Conservation (phyloP, 2,329 filamentous ascomycete genomes). For the Colletotrichum costaricense region DNA sequence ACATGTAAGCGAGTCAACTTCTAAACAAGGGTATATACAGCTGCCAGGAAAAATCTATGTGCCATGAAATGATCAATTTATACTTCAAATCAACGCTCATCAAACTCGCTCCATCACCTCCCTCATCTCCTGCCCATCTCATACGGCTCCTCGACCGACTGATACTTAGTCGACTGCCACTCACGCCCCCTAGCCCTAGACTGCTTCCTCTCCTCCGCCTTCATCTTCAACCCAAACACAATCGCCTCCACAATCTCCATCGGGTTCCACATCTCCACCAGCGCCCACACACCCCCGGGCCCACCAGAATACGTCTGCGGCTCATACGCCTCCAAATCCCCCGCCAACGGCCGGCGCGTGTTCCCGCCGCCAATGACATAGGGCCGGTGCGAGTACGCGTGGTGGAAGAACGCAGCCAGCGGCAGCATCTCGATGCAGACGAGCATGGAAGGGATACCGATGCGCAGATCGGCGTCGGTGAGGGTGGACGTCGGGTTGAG, state of each 20-base stretch:
- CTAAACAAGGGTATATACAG: neutral
- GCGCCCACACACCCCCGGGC: constrained; percentile 35
- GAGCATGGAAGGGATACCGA: constrained; percentile 39
- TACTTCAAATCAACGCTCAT: neutral
- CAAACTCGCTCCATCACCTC: neutral
- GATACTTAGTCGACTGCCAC: neutral
- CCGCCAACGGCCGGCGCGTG: constrained; percentile 21
- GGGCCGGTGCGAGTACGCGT: constrained; percentile 39
- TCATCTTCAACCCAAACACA: constrained; percentile 24
- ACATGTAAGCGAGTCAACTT: neutral
- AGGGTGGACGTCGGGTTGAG: constrained; percentile 37
- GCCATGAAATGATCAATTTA: neutral
- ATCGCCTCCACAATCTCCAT: constrained; percentile 26
- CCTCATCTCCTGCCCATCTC: neutral
- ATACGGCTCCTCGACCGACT: neutral
- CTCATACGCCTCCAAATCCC: constrained; percentile 20
- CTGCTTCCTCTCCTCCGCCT: constrained; percentile 21
- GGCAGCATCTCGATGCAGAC: constrained; percentile 42
- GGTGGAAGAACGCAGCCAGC: constrained; percentile 39
- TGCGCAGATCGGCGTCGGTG: constrained; percentile 39
- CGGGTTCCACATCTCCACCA: constrained; percentile 26
- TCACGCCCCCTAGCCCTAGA: neutral
- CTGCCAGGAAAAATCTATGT: neutral
- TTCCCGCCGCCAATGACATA: constrained; percentile 37
- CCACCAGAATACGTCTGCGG: constrained; percentile 40